Base-by-base conservation (phyloP, 2,329 filamentous ascomycete species). In the Thermothelomyces thermophilus region DNA sequence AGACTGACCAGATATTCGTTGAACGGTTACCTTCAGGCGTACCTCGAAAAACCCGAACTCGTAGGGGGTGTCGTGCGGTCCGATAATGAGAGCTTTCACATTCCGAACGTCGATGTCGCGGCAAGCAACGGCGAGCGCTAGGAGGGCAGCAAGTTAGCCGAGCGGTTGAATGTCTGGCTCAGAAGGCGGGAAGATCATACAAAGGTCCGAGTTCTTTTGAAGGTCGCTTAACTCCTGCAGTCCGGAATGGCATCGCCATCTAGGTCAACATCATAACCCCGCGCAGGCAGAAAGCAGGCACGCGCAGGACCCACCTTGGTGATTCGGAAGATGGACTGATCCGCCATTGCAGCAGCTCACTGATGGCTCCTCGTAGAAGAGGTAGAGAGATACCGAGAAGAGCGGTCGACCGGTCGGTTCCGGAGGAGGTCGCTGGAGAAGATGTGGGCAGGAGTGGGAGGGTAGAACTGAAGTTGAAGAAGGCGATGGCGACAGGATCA, bases 1-100 rank as follows among this genome's bases (percentile, higher is more conserved):
- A 36, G 60, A 43, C 5, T 8, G 17, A 19, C 16, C 24, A 4
- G 46, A 10, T 16, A 16, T 16, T 17, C 5, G 7, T 7, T 10
- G 11, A 31, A 20, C 19, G 20, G 13, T n/a, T 36, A 37, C 34
- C 13, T 59, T 66, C n/a, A n/a, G n/a, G 24, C 24, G 9, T 9
- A 93, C 90, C 77, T 97, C 90, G 64, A 95, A 97, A 70, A 96
- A 96, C 3, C 93, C 93, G 64, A 94, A 96, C 67, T 96, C 90
- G 67, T 98, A 98, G 0, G 91, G 90, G 0, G 90, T 95, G 60
- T 93, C 90, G 57, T 91, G 89, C 20, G 93, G 91, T 0, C 93
- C 93, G 58, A 97, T 82, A 61, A 97, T 91, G 56, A 97, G 69
- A 42, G 90, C 89, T 64, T 83, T 86, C 43, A 97, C 84, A 64